Evolutionary conservation across 1,284 basidiomycete species (phyloP), one percentile per base, ranked within the genome.

Genomic region (Peniophora sp.): DNA sequence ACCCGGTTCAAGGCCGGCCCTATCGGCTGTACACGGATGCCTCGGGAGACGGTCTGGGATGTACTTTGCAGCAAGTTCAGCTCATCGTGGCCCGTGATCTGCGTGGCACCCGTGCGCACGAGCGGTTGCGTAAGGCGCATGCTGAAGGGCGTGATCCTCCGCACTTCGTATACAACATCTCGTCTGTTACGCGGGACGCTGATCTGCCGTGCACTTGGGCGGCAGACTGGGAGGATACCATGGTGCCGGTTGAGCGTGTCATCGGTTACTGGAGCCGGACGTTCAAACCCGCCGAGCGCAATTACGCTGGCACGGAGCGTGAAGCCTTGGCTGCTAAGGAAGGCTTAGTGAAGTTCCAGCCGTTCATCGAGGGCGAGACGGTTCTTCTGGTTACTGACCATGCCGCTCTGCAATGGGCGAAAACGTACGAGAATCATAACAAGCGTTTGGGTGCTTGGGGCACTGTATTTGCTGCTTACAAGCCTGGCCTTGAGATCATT

Each of bases 11-110:
- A 11, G 66, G 62, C 3, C 17, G 19, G 25, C 65, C 65, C 0
- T 72, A 70, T 49, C 49, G 66, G 6, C 32, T 71, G 0, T 73
- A 73, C 49, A 67, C 66, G 0, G 70, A 73, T 53, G 67, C 70
- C 0, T 72, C 60, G 22, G 70, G 70, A 47, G 56, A 58, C 16
- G 69, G 60, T 0, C 22, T 71, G 6, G 69, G 58, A 0, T 56
- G 58, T 1, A 61, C 60, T 3, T 52, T 73, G 14, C 70, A 72
- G 43, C 70, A 72, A 52, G 60, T 71, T 3, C 70, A 72, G 51
- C 60, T 61, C 0, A 67, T 71, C 1, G 2, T 2, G n/a, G 45
- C 70, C 0, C 14, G 45, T 3, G 69, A 71, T 47, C 49, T 72
- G 20, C 58, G 61, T 47, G 67, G 65, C 0, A 71, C 68, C 0